Percentiles rank a stretch among this genome's conserved stretches.
Conservation (phyloP, 768 basidiomycete species). For the Lactarius tabidus region DNA sequence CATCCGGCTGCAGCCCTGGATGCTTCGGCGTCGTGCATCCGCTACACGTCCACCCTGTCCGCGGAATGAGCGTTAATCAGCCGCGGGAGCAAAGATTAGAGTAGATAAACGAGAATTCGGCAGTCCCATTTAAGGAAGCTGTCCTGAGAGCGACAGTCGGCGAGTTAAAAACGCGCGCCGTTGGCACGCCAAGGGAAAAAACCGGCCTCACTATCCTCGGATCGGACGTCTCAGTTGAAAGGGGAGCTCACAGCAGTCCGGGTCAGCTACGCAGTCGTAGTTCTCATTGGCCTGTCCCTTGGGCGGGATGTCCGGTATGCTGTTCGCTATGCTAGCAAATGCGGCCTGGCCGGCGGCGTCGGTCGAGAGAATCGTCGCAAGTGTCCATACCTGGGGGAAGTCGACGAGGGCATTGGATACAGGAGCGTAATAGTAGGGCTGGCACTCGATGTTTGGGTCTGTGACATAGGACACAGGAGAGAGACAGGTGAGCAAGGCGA, state of each 20-base stretch:
- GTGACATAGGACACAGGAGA: background rate
- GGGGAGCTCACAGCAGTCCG: constrained; percentile 22
- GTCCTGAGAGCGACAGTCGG: background rate
- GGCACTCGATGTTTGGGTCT: constrained; percentile 23
- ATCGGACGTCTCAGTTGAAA: background rate
- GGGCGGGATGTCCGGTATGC: constrained; percentile 46
- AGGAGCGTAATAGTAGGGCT: constrained; percentile 20
- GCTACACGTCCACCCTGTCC: constrained; percentile 39
- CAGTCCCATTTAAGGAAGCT: background rate
- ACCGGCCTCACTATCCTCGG: background rate
- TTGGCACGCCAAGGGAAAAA: background rate
- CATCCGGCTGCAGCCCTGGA: constrained; percentile 41
- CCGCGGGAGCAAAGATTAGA: background rate
- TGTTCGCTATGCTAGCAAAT: constrained; percentile 41
- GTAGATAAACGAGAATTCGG: background rate
- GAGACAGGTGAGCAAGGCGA: background rate
- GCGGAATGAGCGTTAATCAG: background rate
- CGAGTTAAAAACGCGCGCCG: background rate
- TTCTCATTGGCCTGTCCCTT: constrained; percentile 30
- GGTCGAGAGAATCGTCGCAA: constrained; percentile 17
- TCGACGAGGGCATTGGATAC: background rate
- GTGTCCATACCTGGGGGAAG: constrained; percentile 18
- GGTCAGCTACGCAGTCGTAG: constrained; percentile 21
- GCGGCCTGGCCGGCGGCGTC: constrained; percentile 30
- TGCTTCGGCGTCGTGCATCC: constrained; percentile 49